phyloP scores from a whole-genome alignment of 768 basidiomycete species.

The Lyophyllum decastes region DNA sequence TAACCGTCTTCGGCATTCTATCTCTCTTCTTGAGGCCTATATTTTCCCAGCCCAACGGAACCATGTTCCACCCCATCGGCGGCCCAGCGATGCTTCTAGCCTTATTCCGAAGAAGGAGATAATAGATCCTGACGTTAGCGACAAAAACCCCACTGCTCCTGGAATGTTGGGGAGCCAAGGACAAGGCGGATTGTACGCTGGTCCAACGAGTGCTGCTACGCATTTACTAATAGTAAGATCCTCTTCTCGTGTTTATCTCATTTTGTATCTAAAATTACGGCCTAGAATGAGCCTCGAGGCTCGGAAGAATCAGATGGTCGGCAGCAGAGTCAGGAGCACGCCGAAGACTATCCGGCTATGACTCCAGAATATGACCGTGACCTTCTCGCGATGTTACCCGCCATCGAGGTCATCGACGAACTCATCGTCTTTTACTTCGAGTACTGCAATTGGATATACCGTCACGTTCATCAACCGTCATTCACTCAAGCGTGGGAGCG shows the following conservation, averaged over 20 bases:
- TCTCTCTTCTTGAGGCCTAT: slow-evolving; percentile 66
- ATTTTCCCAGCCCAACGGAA: slow-evolving; percentile 47
- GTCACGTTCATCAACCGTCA: slow-evolving; percentile 66
- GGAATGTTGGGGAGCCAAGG: slow-evolving; percentile 68
- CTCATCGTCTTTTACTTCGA: slow-evolving; percentile 80
- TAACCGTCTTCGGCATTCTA: slow-evolving; percentile 65
- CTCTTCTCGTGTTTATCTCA: slow-evolving; percentile 12
- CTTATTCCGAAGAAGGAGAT: slow-evolving; percentile 56
- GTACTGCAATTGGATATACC: slow-evolving; percentile 87
- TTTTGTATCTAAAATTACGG: slow-evolving; percentile 19
- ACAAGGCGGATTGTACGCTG: slow-evolving; percentile 72
- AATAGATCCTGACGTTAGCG: slow-evolving; percentile 45
- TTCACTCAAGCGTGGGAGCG: slow-evolving; percentile 70
- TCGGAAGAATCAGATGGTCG: slow-evolving; percentile 57
- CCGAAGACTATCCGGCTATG: slow-evolving; percentile 40
- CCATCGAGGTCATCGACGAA: slow-evolving; percentile 67
- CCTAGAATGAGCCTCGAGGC: slow-evolving; percentile 45
- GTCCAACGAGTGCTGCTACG: slow-evolving; percentile 75
- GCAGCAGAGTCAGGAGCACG: slow-evolving; percentile 52
- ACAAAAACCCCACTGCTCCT: slow-evolving; percentile 51
- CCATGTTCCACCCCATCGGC: slow-evolving; percentile 31
- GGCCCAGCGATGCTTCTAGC: slow-evolving; percentile 36
- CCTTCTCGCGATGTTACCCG: slow-evolving; percentile 65
- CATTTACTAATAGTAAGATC: slow-evolving; percentile 62
- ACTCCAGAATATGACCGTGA: slow-evolving; percentile 71